Evolutionary conservation across 2,329 filamentous ascomycete species (phyloP).

Genomic region (Tympanopsis confertula): DNA sequence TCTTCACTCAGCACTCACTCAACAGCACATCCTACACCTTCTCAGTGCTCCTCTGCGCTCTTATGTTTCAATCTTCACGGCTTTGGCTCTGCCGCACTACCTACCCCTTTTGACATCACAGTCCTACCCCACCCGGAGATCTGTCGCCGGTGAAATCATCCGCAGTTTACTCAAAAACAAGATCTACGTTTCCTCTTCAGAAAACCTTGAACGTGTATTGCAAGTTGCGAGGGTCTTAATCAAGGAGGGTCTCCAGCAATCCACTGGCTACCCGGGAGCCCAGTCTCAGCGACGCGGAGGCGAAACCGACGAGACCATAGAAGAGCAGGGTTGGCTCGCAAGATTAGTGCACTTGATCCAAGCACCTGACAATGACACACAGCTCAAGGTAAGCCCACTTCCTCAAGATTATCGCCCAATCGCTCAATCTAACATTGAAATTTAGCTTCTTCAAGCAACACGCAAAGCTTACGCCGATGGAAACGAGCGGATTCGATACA

Average conservation of each 20-base stretch:
- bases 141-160: slow-evolving; percentile 59
- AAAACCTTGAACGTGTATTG: slow-evolving; percentile 57
- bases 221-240: slow-evolving; percentile 60
- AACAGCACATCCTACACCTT: slow-evolving; percentile 58
- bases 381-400: slow-evolving; percentile 39
- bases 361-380: slow-evolving; percentile 55
- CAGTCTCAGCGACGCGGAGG: slow-evolving; percentile 49
- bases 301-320: slow-evolving; percentile 65
- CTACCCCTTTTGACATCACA: slow-evolving; percentile 59
- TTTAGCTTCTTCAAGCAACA: slow-evolving; percentile 52
- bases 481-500: slow-evolving; percentile 64
- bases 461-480: slow-evolving; percentile 59
- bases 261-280: slow-evolving; percentile 52
- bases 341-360: slow-evolving; percentile 61
- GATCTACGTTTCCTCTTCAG: slow-evolving; percentile 49
- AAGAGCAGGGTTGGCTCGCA: slow-evolving; percentile 67
- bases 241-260: slow-evolving; percentile 57
- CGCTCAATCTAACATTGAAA: too few species aligned
- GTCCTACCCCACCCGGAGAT: slow-evolving; percentile 58
- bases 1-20: slow-evolving; percentile 55
- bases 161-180: slow-evolving; percentile 53
- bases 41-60: slow-evolving; percentile 59
- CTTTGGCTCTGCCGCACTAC: slow-evolving; percentile 58
- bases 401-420: too few species aligned
- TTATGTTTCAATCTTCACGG: slow-evolving; percentile 63